Evolutionary conservation across 2,329 filamentous ascomycete species (phyloP).

Genomic region (Reticulascus tulasneorum): DNA sequence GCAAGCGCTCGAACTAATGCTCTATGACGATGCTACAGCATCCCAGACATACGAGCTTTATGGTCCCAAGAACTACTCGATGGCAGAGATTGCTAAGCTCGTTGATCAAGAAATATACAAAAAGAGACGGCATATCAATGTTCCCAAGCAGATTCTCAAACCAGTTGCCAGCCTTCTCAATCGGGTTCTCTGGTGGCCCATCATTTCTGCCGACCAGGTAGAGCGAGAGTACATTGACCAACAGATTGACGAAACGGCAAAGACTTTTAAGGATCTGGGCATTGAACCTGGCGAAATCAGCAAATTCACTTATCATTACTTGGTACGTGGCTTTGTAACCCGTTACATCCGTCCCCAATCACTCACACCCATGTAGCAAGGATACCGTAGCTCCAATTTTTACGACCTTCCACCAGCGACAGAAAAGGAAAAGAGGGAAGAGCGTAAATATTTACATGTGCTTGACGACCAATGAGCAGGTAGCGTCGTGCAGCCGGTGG

Average conservation of each 20-base stretch:
- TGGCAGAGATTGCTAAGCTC: slow-evolving; percentile 77
- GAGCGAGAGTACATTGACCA: slow-evolving; percentile 94
- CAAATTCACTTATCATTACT: slow-evolving; percentile 87
- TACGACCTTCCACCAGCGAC: slow-evolving; percentile 94
- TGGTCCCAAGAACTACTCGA: slow-evolving; percentile 88
- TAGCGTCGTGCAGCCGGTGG: no score
- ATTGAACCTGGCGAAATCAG: slow-evolving; percentile 86
- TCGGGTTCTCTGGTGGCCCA: slow-evolving; percentile 83
- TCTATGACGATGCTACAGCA: slow-evolving; percentile 85
- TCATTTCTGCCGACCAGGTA: slow-evolving; percentile 76
- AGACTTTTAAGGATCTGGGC: slow-evolving; percentile 91
- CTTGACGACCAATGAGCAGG: slow-evolving; percentile 81
- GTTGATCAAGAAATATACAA: slow-evolving; percentile 93
- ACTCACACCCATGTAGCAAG: slow-evolving; percentile 60
- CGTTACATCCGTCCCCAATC: neutral
- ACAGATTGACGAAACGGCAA: slow-evolving; percentile 81
- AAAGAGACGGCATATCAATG: slow-evolving; percentile 82
- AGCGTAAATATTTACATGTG: slow-evolving; percentile 96
- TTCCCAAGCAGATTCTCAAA: slow-evolving; percentile 78
- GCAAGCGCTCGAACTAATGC: slow-evolving; percentile 81
- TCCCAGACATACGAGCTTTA: slow-evolving; percentile 92
- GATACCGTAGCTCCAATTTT: slow-evolving; percentile 81
- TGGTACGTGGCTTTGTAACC: slow-evolving; percentile 57
- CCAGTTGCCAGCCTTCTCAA: slow-evolving; percentile 72
- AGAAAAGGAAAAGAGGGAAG: slow-evolving; percentile 89